Conservation (phyloP, 2,329 filamentous ascomycete genomes). For the Penicillium sp. region DNA sequence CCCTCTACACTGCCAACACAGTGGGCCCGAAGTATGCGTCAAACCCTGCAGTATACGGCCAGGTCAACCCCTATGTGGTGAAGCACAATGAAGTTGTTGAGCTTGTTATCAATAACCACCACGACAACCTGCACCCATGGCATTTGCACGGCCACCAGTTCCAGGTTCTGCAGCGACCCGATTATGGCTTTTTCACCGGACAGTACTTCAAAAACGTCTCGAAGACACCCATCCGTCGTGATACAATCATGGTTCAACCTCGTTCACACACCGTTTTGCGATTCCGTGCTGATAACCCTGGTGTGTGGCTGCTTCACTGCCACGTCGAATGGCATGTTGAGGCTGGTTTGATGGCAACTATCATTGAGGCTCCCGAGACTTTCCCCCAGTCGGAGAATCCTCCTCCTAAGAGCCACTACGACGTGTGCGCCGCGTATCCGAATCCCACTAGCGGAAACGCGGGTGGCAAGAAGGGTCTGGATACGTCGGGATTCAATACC, state of each 20-base stretch:
- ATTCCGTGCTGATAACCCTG: conserved; percentile 38
- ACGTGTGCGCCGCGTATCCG: conserved; percentile 24
- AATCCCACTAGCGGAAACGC: conserved; percentile 23
- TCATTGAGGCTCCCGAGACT: conserved; percentile 34
- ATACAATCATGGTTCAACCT: conserved; percentile 37
- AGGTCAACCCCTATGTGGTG: conserved; percentile 68
- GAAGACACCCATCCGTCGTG: conserved; percentile 29
- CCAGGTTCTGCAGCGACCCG: conserved; percentile 40
- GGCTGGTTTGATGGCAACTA: conserved; percentile 30
- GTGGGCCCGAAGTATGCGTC: conserved; percentile 53
- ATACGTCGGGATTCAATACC: conserved; percentile 16
- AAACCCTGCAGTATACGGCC: conserved; percentile 65
- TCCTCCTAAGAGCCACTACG: conserved; percentile 22
- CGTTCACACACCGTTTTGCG: conserved; percentile 33
- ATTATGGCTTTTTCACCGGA: conserved; percentile 27
- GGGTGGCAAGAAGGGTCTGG: conserved; percentile 20
- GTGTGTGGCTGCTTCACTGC: conserved; percentile 39
- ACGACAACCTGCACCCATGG: conserved; percentile 45
- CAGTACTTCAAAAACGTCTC: conserved; percentile 24
- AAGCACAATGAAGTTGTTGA: conserved; percentile 55
- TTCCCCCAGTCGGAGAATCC: conserved; percentile 16
- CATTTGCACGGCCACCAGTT: conserved; percentile 57
- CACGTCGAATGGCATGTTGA: conserved; percentile 40
- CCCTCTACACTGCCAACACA: conserved; percentile 73
- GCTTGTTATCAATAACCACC: conserved; percentile 38